Evolutionary conservation across 31 red algal genomes (phyloP).

Genomic region (Odonthalia washingtoniensis): DNA sequence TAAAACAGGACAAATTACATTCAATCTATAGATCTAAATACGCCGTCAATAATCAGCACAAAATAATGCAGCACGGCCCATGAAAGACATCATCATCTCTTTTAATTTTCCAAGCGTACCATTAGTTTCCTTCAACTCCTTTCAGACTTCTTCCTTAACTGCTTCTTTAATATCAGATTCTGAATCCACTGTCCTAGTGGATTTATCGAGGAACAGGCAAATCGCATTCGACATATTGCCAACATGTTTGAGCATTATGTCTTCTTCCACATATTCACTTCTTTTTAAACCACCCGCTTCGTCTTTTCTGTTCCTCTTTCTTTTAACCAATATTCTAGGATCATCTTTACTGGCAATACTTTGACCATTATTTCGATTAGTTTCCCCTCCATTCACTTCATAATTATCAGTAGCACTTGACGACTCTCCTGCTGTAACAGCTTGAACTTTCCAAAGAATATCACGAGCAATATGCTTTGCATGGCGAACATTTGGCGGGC

Average conservation of each 20-base stretch:
- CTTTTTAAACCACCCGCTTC: neutral
- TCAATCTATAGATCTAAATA: too few relatives aligned
- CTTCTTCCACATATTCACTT: neutral
- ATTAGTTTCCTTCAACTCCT: neutral
- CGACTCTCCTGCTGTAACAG: neutral
- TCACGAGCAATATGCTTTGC: constrained; percentile 16
- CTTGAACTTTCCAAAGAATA: constrained; percentile 18
- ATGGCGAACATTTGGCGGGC: constrained; percentile 2
- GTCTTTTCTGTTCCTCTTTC: neutral
- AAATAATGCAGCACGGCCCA: neutral
- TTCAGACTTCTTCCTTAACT: too few relatives aligned
- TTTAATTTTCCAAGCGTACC: neutral
- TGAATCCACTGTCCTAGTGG: too few relatives aligned
- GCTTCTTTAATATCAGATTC: too few relatives aligned
- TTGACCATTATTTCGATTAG: neutral
- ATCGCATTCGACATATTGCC: neutral
- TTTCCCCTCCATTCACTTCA: neutral
- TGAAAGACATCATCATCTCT: neutral
- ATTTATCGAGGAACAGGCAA: neutral
- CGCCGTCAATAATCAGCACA: neutral
- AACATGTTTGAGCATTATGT: neutral
- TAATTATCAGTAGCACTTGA: neutral
- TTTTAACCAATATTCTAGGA: too few relatives aligned
- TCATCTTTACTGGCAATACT: too few relatives aligned
- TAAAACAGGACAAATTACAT: too few relatives aligned